Percentiles rank a stretch among this genome's conserved stretches.
These are phyloP conservation scores for Plectosphaerella cucumerina DNA, from an alignment of 2,329 filamentous ascomycete genomes.

Conservation along the genomic window DNA sequence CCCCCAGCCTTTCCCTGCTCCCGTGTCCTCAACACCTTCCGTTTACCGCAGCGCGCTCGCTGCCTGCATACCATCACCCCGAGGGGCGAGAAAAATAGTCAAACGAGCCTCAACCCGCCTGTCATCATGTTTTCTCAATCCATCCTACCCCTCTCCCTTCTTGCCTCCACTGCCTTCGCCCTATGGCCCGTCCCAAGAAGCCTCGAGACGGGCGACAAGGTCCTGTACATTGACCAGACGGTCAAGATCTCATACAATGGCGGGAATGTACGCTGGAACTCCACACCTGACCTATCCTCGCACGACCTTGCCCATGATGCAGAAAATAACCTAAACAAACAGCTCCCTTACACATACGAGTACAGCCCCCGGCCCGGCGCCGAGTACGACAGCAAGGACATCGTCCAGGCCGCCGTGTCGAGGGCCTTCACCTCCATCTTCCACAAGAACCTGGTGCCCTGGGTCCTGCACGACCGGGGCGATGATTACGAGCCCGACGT, in stretches of 20 bases:
- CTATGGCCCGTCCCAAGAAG: conserved; percentile 54
- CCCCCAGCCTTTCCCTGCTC: no score
- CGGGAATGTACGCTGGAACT: conserved; percentile 45
- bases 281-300: conserved; percentile 19
- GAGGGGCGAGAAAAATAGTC: no score
- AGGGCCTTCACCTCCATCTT: conserved; percentile 63
- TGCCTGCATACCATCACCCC: no score
- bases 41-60: no score
- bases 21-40: no score
- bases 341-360: conserved; percentile 45
- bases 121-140: conserved; percentile 24
- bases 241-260: conserved; percentile 57
- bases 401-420: conserved; percentile 53
- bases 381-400: conserved; percentile 43
- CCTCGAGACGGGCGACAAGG: conserved; percentile 45
- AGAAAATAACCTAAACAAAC: conserved; percentile 28
- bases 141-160: conserved; percentile 30
- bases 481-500: conserved; percentile 60
- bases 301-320: conserved; percentile 16
- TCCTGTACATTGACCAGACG: conserved; percentile 48
- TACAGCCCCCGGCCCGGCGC: conserved; percentile 34
- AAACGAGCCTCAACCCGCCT: conserved; percentile 3
- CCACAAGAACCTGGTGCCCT: conserved; percentile 66
- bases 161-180: conserved; percentile 37
- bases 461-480: conserved; percentile 68